Evolutionary conservation across 495 filamentous ascomycete species (phyloP), one percentile per base, ranked within the genome.

Genomic region (Neurospora discreta): DNA sequence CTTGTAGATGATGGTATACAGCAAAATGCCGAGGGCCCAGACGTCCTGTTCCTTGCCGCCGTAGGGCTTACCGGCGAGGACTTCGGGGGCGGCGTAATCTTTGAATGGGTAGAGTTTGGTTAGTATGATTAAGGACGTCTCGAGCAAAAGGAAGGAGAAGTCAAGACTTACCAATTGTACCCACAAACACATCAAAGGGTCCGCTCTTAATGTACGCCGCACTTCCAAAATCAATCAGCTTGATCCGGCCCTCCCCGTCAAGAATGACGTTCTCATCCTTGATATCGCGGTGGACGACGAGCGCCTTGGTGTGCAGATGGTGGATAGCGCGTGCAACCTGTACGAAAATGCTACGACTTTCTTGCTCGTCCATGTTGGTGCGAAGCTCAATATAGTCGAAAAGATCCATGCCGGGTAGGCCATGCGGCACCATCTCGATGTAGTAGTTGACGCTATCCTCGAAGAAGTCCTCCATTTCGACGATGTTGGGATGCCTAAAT

Each of bases 1-100:
- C 80, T 98, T 98, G 85, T 98, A 99, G 74, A 97, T 91, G 75
- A 99, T 97, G 20, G 95, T 99, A 84, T 99, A 99, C 39, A 99
- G 89, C 9, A 98, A 86, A 74, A 99, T 98, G 23, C 95, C 95
- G n/a, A 98, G 87, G 16, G 95, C 95, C 95, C 95, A 99, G 70
- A 98, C 93, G 74, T 99, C 95, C 83, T 99, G 96, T 79, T 97
- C 94, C 81, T 94, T 96, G 76, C 95, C 95, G 73, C 92, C 89
- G 82, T 99, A 99, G 26, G 95, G 91, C 77, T 90, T 90, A 46
- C 95, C 95, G 40, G 92, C 92, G n/a, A 99, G 86, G 46, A 98
- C 96, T 82, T 99, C 95, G 30, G 95, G 95, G 3, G 95, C 95
- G 52, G 95, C 95, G 80, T 99, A 99, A 84, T 99, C 95, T 99